A percentile compares a stretch with the other conserved stretches of the same genome.
Conservation (phyloP, 2,329 filamentous ascomycete genomes). For the Fusarium sp. region DNA sequence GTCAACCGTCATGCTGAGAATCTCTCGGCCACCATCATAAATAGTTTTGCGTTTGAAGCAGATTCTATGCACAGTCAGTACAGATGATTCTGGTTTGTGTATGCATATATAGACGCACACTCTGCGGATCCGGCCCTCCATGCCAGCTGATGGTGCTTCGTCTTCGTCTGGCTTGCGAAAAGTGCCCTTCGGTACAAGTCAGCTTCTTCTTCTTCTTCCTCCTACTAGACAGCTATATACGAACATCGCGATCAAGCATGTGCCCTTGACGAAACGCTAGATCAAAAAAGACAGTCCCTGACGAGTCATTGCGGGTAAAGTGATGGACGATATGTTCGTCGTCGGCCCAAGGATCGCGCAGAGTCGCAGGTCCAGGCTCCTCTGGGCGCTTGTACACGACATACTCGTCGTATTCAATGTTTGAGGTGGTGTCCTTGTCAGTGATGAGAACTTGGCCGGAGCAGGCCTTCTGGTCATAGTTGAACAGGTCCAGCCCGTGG, state of each 20-base stretch:
- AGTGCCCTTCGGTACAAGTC: slow-evolving; percentile 31
- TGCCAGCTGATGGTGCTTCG: slow-evolving; percentile 33
- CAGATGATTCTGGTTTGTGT: neutral
- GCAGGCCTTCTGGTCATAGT: slow-evolving; percentile 48
- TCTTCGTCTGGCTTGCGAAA: slow-evolving; percentile 39
- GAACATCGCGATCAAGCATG: slow-evolving; percentile 45
- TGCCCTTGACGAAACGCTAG: slow-evolving; percentile 47
- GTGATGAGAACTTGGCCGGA: slow-evolving; percentile 49
- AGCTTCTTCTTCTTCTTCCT: neutral
- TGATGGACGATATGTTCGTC: slow-evolving; percentile 47
- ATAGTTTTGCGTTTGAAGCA: slow-evolving; percentile 49
- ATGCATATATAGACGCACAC: slow-evolving; percentile 42
- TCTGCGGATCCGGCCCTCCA: slow-evolving; percentile 50
- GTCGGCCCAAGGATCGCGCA: slow-evolving; percentile 11
- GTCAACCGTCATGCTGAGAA: slow-evolving; percentile 49
- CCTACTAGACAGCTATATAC: neutral
- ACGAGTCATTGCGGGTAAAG: slow-evolving; percentile 47
- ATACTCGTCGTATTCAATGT: slow-evolving; percentile 52
- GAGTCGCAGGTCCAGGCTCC: slow-evolving; percentile 14
- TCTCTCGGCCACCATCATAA: slow-evolving; percentile 47
- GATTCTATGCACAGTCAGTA: slow-evolving; percentile 40
- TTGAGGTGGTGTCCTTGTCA: slow-evolving; percentile 43
- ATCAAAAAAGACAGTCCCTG: slow-evolving; percentile 46
- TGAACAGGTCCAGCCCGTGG: slow-evolving; percentile 50
- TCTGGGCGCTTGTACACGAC: slow-evolving; percentile 47